Percentiles rank a stretch among this genome's conserved stretches.
Evolutionary conservation across 2,329 filamentous ascomycete species (phyloP).

Genomic region (Rugonectria rugulosa): DNA sequence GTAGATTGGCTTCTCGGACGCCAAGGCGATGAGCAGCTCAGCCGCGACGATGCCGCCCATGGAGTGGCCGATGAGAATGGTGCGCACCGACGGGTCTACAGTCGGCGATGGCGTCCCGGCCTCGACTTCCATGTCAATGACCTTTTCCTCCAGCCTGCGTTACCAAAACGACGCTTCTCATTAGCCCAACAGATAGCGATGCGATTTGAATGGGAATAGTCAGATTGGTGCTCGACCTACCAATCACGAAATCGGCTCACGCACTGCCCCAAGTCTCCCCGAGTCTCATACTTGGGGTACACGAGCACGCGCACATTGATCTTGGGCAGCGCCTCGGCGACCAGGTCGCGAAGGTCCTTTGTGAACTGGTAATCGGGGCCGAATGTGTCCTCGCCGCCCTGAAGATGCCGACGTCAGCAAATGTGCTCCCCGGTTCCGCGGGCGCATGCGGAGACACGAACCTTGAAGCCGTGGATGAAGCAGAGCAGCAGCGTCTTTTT

Average conservation of each 20-base stretch:
- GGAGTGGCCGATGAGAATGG: constrained; percentile 84
- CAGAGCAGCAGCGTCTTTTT: constrained; percentile 83
- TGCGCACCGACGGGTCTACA: constrained; percentile 83
- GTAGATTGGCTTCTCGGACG: constrained; percentile 62
- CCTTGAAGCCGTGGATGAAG: constrained; percentile 91
- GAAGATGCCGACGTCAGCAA: constrained; percentile 6
- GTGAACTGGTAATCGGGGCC: constrained; percentile 71
- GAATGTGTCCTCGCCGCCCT: constrained; percentile 83
- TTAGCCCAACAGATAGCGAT: too few relatives aligned
- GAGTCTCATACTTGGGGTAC: constrained; percentile 86
- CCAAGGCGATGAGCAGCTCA: constrained; percentile 80
- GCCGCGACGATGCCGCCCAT: constrained; percentile 96
- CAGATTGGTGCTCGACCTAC: constrained; percentile 49
- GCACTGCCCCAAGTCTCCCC: constrained; percentile 75
- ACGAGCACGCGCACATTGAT: constrained; percentile 71
- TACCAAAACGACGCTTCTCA: neutral
- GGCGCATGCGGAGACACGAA: constrained; percentile 39
- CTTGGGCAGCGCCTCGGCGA: constrained; percentile 72
- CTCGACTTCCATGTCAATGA: constrained; percentile 92
- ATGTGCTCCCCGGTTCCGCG: too few relatives aligned
- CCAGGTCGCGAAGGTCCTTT: constrained; percentile 70
- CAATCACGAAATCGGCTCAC: constrained; percentile 79
- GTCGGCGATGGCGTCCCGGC: constrained; percentile 83
- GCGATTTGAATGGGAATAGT: too few relatives aligned
- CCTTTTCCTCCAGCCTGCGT: constrained; percentile 81